phyloP scores from a whole-genome alignment of 169 alveolate species.

The Plasmodium relictum region DNA sequence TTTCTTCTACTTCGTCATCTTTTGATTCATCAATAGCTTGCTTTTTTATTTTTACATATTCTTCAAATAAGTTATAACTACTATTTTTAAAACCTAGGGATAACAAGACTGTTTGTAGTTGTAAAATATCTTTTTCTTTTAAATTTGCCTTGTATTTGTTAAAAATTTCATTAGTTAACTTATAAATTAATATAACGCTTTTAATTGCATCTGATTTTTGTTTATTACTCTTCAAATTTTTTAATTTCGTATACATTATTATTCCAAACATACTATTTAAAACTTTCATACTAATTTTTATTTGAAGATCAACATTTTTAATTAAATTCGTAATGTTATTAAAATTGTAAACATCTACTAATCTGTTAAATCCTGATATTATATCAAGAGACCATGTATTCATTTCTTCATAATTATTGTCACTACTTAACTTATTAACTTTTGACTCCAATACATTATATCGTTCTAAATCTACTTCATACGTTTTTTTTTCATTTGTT shows the following conservation, averaged over 20 bases:
- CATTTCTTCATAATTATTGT: constrained; percentile 64
- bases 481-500: constrained; percentile 50
- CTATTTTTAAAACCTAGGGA: constrained; percentile 79
- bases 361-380: constrained; percentile 74
- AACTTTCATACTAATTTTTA: constrained; percentile 64
- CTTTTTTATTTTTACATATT: constrained; percentile 80
- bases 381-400: constrained; percentile 76
- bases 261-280: constrained; percentile 53
- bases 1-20: constrained; percentile 19
- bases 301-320: constrained; percentile 51
- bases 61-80: constrained; percentile 82
- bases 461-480: constrained; percentile 75
- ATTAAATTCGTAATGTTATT: constrained; percentile 65
- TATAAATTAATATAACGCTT: constrained; percentile 59
- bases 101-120: constrained; percentile 76
- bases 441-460: constrained; percentile 46
- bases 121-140: constrained; percentile 68
- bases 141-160: constrained; percentile 54
- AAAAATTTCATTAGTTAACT: constrained; percentile 70
- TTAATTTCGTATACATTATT: constrained; percentile 68
- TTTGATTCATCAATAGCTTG: constrained; percentile 35
- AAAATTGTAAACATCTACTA: constrained; percentile 77
- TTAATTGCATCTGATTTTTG: constrained; percentile 72
- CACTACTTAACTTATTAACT: constrained; percentile 55
- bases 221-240: constrained; percentile 54